These are phyloP conservation scores for Tardiomyces depauwii DNA, from an alignment of 1,139 yeast genomes.

Conservation along the genomic window DNA sequence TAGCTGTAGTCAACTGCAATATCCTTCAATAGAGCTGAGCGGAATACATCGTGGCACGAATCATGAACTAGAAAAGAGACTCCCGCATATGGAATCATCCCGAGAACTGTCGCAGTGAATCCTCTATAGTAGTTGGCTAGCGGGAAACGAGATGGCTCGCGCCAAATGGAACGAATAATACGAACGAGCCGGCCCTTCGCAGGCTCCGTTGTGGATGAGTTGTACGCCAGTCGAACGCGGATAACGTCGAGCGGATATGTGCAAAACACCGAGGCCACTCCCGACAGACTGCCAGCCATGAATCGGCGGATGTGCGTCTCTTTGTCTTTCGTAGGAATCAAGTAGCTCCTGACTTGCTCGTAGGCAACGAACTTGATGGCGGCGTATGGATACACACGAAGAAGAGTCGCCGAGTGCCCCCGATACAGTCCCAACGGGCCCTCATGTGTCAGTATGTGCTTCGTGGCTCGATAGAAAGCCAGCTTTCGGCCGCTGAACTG, in stretches of 20 bases:
- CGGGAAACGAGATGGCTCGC: constrained; percentile 21
- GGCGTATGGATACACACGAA: constrained; percentile 93
- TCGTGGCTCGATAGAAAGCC: constrained; percentile 68
- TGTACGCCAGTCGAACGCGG: constrained; percentile 86
- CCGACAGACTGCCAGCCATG: constrained; percentile 79
- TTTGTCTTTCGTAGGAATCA: constrained; percentile 62
- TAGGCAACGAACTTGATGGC: constrained; percentile 96
- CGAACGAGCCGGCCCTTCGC: constrained; percentile 43
- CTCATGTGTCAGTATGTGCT: constrained; percentile 51
- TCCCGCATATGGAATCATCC: constrained; percentile 98
- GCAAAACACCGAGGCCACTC: constrained; percentile 74
- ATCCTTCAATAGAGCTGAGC: constrained; percentile 42
- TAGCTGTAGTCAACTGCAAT: constrained; percentile 38
- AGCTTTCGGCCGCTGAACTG: constrained; percentile 69
- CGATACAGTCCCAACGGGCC: constrained; percentile 83
- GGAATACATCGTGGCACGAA: constrained; percentile 71
- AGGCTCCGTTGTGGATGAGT: constrained; percentile 33
- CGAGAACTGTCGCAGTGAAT: constrained; percentile 84
- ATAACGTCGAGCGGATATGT: constrained; percentile 90
- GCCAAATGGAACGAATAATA: constrained; percentile 35
- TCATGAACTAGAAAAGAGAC: constrained; percentile 95
- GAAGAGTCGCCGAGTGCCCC: constrained; percentile 88
- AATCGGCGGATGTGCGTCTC: constrained; percentile 79
- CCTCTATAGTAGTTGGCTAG: constrained; percentile 79
- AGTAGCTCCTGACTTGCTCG: constrained; percentile 73